Percentiles rank a stretch among this genome's conserved stretches.
Evolutionary conservation across 306 rosid genomes (phyloP).

Genomic region (Gynostemma pentaphyllum): DNA sequence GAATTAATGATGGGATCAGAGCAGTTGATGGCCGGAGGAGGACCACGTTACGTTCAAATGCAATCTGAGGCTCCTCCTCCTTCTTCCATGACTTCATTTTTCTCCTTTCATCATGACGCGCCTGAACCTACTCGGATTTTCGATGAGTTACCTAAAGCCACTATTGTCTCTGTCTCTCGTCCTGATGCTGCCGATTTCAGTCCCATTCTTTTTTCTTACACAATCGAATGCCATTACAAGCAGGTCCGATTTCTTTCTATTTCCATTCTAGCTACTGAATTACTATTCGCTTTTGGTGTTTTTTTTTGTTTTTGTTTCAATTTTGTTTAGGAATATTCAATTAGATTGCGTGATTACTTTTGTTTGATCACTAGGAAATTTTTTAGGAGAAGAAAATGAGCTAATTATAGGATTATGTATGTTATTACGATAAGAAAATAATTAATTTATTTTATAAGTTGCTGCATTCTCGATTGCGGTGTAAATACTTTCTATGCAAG

Average conservation of each 20-base stretch:
- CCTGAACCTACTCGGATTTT: conserved; percentile 51
- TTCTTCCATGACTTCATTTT: conserved; percentile 25
- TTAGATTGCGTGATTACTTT: not conserved
- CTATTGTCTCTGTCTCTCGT: conserved; percentile 78
- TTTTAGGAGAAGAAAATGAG: not conserved
- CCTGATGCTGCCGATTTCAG: conserved; percentile 88
- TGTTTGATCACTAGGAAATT: too few relatives aligned
- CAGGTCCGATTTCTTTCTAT: conserved; percentile 40
- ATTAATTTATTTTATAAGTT: not conserved
- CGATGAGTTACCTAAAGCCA: conserved; percentile 74
- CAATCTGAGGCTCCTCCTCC: conserved; percentile 48
- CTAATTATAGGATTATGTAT: not conserved
- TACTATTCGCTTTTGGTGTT: conserved; percentile 6
- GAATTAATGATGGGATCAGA: conserved; percentile 52
- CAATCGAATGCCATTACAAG: conserved; percentile 73
- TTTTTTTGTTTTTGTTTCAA: not conserved
- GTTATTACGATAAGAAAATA: not conserved
- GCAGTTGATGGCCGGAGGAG: conserved; percentile 40
- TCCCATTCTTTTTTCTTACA: conserved; percentile 87
- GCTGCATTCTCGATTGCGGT: not conserved
- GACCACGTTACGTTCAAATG: conserved; percentile 61
- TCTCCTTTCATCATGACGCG: conserved; percentile 31
- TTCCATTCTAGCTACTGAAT: not conserved
- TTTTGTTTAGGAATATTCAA: not conserved
- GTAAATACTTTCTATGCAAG: not conserved